Percentiles rank a stretch among this genome's conserved stretches.
These are phyloP conservation scores for Thermothielavioides terrestris DNA, from an alignment of 495 filamentous ascomycete species.

Conservation along the genomic window DNA sequence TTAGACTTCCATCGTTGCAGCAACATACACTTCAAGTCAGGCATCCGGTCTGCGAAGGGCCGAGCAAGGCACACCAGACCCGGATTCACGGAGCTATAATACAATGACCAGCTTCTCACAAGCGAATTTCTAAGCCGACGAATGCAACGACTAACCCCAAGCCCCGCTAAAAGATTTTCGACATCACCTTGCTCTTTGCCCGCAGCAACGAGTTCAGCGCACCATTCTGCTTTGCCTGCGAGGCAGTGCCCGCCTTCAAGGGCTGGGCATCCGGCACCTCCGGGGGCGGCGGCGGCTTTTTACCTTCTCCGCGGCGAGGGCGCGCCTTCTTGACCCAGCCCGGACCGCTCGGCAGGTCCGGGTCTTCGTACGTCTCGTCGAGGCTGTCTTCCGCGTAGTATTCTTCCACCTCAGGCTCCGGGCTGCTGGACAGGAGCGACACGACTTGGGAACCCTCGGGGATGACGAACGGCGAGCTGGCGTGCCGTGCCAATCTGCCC, in stretches of 20 bases:
- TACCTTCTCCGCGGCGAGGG: slow-evolving; percentile 1
- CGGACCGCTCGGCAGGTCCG: slow-evolving; percentile 23
- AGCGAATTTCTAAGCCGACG: too few relatives aligned
- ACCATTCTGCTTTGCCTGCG: neutral
- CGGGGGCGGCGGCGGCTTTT: slow-evolving; percentile 9
- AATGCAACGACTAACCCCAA: too few relatives aligned
- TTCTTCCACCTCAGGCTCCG: slow-evolving; percentile 30
- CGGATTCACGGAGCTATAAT: too few relatives aligned
- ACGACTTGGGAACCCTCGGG: slow-evolving; percentile 34
- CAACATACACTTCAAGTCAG: too few relatives aligned
- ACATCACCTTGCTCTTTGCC: slow-evolving; percentile 1
- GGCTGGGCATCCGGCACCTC: neutral
- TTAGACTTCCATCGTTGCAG: too few relatives aligned
- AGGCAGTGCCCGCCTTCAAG: neutral
- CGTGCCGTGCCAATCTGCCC: neutral
- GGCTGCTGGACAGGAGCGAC: slow-evolving; percentile 31
- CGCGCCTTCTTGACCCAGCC: slow-evolving; percentile 28
- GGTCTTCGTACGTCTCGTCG: slow-evolving; percentile 29
- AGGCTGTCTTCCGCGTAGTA: slow-evolving; percentile 38
- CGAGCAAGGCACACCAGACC: too few relatives aligned
- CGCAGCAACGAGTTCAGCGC: neutral
- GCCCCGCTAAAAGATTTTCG: neutral
- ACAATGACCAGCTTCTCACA: too few relatives aligned
- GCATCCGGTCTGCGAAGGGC: too few relatives aligned
- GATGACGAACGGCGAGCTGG: slow-evolving; percentile 17